These are phyloP conservation scores for Podaxis mareebaensis DNA, from an alignment of 768 basidiomycete genomes.

Conservation along the genomic window DNA sequence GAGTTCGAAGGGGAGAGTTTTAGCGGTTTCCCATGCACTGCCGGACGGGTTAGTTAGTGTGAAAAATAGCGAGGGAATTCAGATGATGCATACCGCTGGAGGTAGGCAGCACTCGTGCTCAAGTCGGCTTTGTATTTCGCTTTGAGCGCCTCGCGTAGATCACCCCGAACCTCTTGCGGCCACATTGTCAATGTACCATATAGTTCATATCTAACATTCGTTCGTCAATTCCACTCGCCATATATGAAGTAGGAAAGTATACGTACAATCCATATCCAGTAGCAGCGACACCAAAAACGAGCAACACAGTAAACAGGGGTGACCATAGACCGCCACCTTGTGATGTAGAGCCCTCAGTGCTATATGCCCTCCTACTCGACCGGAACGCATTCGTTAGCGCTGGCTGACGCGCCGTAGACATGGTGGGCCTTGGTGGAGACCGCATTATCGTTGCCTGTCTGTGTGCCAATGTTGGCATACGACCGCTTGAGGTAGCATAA, in stretches of 20 bases:
- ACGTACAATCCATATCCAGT: constrained; percentile 37
- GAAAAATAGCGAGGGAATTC: neutral
- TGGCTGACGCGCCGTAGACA: neutral
- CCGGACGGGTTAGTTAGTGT: constrained; percentile 11
- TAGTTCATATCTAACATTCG: constrained; percentile 32
- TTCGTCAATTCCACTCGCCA: neutral
- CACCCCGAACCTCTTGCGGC: constrained; percentile 62
- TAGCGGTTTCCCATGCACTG: constrained; percentile 35
- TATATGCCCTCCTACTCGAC: constrained; percentile 2
- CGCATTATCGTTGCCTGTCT: constrained; percentile 5
- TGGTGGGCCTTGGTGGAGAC: neutral
- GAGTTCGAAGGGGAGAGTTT: constrained; percentile 38
- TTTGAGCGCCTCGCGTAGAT: constrained; percentile 65
- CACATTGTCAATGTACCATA: constrained; percentile 62
- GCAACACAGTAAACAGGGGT: constrained; percentile 29
- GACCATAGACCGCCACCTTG: constrained; percentile 18
- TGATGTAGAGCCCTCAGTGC: constrained; percentile 5
- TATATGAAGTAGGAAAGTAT: neutral
- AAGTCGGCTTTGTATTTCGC: constrained; percentile 62
- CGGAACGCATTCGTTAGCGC: neutral
- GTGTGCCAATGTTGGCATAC: neutral
- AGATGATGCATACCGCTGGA: constrained; percentile 48
- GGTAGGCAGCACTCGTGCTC: constrained; percentile 48
- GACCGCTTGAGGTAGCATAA: constrained; percentile 1
- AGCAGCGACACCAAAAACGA: constrained; percentile 31